Conservation (phyloP, 176 grass and related monocot species). For the Elaeis guineensis region DNA sequence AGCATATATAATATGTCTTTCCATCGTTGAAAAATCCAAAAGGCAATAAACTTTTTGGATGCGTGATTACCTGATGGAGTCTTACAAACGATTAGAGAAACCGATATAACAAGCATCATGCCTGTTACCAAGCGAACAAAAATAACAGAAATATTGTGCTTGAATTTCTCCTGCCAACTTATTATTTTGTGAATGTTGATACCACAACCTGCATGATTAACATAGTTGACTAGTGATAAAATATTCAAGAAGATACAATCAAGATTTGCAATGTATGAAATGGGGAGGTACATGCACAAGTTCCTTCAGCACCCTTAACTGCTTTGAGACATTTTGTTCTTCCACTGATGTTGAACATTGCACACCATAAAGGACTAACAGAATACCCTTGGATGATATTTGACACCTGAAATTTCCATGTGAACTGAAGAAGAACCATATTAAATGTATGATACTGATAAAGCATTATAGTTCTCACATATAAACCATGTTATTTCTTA, state of each 20-base stretch:
- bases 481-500: too few relatives aligned
- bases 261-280: conserved; percentile 10
- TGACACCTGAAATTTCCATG: conserved; percentile 7
- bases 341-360: neutral
- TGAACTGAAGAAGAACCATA: too few relatives aligned
- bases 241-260: conserved; percentile 28
- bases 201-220: conserved; percentile 12
- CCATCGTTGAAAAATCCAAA: neutral
- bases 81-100: conserved; percentile 40
- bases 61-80: conserved; percentile 45
- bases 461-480: too few relatives aligned
- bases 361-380: conserved; percentile 3
- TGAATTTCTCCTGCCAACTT: conserved; percentile 24
- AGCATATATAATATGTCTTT: too few relatives aligned
- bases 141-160: conserved; percentile 27
- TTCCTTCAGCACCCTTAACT: conserved; percentile 10
- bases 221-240: conserved; percentile 20
- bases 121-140: conserved; percentile 34
- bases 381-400: neutral
- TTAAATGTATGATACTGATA: too few relatives aligned
- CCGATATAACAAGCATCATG: conserved; percentile 39
- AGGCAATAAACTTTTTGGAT: conserved; percentile 11
- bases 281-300: conserved; percentile 10
- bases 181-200: conserved; percentile 9
- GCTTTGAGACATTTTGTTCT: conserved; percentile 13